These are phyloP conservation scores for Helichrysum umbraculigerum DNA, from an alignment of 129 eudicot species.

Conservation along the genomic window DNA sequence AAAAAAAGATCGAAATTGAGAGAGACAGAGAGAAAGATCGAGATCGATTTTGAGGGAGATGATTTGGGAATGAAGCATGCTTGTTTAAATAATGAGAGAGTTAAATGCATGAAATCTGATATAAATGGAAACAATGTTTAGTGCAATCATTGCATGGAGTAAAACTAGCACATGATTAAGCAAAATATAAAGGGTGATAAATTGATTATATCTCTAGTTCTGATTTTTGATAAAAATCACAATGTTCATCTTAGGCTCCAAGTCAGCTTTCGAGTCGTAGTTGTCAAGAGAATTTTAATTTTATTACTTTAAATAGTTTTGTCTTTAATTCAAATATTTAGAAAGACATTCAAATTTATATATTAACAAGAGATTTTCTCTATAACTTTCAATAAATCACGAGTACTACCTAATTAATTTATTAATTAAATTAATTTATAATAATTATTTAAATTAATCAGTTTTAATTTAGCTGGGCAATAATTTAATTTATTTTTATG, in stretches of 20 bases:
- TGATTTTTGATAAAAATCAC: slow-evolving; percentile 20
- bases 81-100: slow-evolving; percentile 41
- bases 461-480: neutral
- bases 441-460: neutral
- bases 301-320: slow-evolving; percentile 33
- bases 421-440: too few relatives aligned
- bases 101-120: slow-evolving; percentile 49
- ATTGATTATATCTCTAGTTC: slow-evolving; percentile 41
- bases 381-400: slow-evolving; percentile 4
- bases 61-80: slow-evolving; percentile 12
- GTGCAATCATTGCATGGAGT: slow-evolving; percentile 51
- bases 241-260: slow-evolving; percentile 33
- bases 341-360: slow-evolving; percentile 27
- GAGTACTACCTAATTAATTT: slow-evolving; percentile 1
- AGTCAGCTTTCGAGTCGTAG: slow-evolving; percentile 31
- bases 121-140: slow-evolving; percentile 41
- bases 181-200: slow-evolving; percentile 26
- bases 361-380: slow-evolving; percentile 28
- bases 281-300: slow-evolving; percentile 9
- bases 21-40: neutral
- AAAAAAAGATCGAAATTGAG: neutral
- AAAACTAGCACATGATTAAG: slow-evolving; percentile 39
- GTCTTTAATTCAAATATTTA: slow-evolving; percentile 29
- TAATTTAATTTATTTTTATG: neutral
- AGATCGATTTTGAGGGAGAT: neutral